Base-by-base conservation (phyloP, 805 yeast species). In the Candida montana region DNA sequence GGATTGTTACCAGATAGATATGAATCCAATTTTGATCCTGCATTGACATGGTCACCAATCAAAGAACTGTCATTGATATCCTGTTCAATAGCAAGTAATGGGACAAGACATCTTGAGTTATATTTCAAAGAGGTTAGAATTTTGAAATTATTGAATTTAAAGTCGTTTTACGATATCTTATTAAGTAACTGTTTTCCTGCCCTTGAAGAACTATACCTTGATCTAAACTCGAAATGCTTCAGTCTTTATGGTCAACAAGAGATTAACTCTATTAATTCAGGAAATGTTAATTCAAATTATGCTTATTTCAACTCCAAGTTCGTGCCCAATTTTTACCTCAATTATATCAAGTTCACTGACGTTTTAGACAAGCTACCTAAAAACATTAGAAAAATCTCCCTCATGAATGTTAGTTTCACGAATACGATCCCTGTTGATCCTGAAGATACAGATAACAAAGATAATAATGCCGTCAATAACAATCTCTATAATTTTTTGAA, bases 171-270 rank as follows among this genome's bases (percentile, higher is more conserved):
- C 27, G 81, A 76, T 48, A 60, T 79, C 29, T 64, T 79, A 5
- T 47, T 75, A 24, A 70, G 74, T 36, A 77, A 72, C 50, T 65
- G 67, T 44, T 74, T 75, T 48, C 61, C 62, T 5, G 50, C 52
- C 1, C 53, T 77, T 20, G 46, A 61, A 7, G 57, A 62, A 11
- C 45, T 79, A 18, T 59, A 65, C 9, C 55, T 79, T 12, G 83
- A 78, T 50, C 54, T 78, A 32, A 64, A 65, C 45, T 75, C 82
- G 27, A 61, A 59, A 20, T 66, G 77, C 12, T 78, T 68, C 39
- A 47, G 53, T 28, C 46, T 54, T 4, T 52, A 52, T 33, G 43
- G 42, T 40, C 19, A 53, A 4, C 38, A 45, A n/a, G 57, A 52
- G 32, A 35, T 40, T 5, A 21, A 42, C 6, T 36, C 47, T 1